Evolutionary conservation across 2,329 filamentous ascomycete species (phyloP).

Genomic region (Aspergillus niger): DNA sequence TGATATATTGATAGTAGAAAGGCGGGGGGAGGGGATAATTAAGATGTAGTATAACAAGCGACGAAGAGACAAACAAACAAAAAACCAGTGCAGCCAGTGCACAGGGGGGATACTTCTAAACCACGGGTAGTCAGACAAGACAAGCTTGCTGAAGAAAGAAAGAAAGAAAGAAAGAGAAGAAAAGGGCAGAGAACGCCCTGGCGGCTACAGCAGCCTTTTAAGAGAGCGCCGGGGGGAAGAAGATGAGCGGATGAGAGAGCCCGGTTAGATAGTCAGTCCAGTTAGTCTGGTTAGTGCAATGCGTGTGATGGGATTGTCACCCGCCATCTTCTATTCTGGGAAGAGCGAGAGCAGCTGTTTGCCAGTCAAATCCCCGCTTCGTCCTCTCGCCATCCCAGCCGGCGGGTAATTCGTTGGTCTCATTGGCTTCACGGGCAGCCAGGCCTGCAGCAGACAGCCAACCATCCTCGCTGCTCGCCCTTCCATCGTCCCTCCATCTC

Average conservation of each 20-base stretch:
- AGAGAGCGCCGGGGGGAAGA: constrained; percentile 10
- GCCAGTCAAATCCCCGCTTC: neutral
- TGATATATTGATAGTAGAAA: constrained; percentile 10
- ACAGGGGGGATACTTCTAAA: constrained; percentile 42
- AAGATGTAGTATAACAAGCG: constrained; percentile 42
- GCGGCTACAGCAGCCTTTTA: constrained; percentile 23
- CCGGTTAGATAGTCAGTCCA: neutral
- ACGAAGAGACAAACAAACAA: constrained; percentile 50
- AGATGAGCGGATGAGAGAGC: neutral
- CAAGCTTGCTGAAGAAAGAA: constrained; percentile 66
- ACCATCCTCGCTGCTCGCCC: neutral
- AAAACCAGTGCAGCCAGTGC: constrained; percentile 42
- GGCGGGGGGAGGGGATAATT: constrained; percentile 19
- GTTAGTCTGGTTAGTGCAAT: neutral
- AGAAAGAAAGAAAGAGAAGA: constrained; percentile 36
- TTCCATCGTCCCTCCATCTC: neutral
- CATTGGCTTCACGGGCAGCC: neutral
- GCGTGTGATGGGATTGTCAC: neutral
- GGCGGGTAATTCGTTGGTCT: constrained; percentile 2
- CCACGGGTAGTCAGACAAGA: constrained; percentile 47
- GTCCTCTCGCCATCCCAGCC: neutral
- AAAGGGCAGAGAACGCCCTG: constrained; percentile 16
- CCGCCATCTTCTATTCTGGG: neutral
- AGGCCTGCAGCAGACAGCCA: neutral
- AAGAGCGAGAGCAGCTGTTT: neutral